Conservation (phyloP, 192 early-diverging fungal species). For the Phycomyces blakesleeanus region DNA sequence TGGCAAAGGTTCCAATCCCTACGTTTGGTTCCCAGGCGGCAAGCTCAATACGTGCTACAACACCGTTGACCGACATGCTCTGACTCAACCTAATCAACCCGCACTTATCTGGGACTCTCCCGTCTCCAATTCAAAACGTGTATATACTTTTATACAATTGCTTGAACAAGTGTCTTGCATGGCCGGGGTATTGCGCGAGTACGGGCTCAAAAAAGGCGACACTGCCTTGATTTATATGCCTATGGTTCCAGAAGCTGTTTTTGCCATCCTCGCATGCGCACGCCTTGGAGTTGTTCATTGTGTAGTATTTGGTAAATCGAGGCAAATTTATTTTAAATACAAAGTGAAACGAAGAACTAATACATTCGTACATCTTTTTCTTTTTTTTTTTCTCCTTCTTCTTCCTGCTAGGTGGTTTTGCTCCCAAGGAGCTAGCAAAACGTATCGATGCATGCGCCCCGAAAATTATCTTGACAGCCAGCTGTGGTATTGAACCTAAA, state of each 20-base stretch:
- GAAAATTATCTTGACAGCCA: slow-evolving; percentile 68
- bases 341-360: no score
- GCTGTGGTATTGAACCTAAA: slow-evolving; percentile 77
- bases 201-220: slow-evolving; percentile 66
- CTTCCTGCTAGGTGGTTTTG: slow-evolving; percentile 67
- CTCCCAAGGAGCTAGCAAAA: slow-evolving; percentile 75
- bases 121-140: slow-evolving; percentile 47
- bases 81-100: slow-evolving; percentile 50
- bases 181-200: slow-evolving; percentile 56
- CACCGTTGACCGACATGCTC: slow-evolving; percentile 70
- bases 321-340: no score
- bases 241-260: slow-evolving; percentile 75
- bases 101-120: slow-evolving; percentile 79
- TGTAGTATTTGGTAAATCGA: slow-evolving; percentile 67
- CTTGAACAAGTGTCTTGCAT: slow-evolving; percentile 62
- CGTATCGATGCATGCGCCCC: slow-evolving; percentile 79
- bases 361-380: no score
- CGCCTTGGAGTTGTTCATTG: slow-evolving; percentile 80
- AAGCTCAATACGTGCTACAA: slow-evolving; percentile 82
- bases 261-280: slow-evolving; percentile 84
- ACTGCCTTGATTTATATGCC: slow-evolving; percentile 83
- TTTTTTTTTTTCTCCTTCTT: no score
- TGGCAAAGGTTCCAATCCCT: slow-evolving; percentile 21
- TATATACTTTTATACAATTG: slow-evolving; percentile 67
- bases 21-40: slow-evolving; percentile 67